phyloP scores from a whole-genome alignment of 2,329 filamentous ascomycete genomes.

The Trichophyton benhamiae region DNA sequence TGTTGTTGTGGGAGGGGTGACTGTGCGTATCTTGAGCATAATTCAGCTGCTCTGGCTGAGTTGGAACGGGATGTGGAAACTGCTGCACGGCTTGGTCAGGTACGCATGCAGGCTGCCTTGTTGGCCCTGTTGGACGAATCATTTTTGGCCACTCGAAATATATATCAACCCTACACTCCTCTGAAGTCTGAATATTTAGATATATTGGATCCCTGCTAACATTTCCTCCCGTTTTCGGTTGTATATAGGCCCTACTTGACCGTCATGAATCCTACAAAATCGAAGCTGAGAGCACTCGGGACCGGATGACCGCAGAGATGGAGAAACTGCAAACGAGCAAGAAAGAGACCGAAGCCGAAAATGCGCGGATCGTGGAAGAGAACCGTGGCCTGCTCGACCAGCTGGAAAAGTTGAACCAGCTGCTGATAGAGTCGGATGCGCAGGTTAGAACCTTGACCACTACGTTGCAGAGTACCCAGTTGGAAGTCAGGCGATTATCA shows the following conservation, averaged over 20 bases:
- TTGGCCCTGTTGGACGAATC: conserved; percentile 3
- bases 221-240: conserved; percentile 16
- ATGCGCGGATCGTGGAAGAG: conserved; percentile 66
- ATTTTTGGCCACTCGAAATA: conserved; percentile 5
- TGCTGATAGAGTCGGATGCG: conserved; percentile 66
- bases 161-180: neutral
- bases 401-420: conserved; percentile 69
- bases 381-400: conserved; percentile 72
- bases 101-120: conserved; percentile 32
- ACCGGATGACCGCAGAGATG: conserved; percentile 59
- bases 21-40: conserved; percentile 71
- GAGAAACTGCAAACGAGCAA: conserved; percentile 64
- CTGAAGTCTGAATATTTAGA: neutral
- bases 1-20: conserved; percentile 81
- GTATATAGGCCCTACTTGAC: conserved; percentile 63
- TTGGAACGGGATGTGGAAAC: conserved; percentile 79
- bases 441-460: conserved; percentile 66
- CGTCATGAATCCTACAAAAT: conserved; percentile 92
- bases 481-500: conserved; percentile 63
- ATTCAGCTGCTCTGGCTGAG: conserved; percentile 61
- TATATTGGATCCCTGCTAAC: conserved; percentile 3
- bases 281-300: conserved; percentile 76
- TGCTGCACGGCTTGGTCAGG: conserved; percentile 82
- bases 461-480: conserved; percentile 63
- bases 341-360: conserved; percentile 59